Conservation (phyloP, 2,329 filamentous ascomycete genomes). For the Teratosphaeria epicoccoides region DNA sequence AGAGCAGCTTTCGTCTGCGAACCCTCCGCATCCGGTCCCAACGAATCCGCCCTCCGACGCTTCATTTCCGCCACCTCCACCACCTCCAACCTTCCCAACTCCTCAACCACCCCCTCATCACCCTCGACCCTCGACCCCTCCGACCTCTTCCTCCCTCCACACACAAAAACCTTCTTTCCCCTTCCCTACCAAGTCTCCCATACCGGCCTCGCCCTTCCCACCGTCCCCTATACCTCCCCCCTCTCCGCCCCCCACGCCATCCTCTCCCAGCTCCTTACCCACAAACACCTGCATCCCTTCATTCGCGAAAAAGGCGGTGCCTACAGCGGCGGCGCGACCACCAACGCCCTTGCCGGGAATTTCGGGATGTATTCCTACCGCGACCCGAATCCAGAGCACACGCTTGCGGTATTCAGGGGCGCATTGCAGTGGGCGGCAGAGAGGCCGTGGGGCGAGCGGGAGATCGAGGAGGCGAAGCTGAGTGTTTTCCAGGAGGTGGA, state of each 20-base stretch:
- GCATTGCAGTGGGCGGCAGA: conserved; percentile 76
- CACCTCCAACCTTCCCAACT: background rate
- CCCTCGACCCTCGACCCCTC: conserved; percentile 13
- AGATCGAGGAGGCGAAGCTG: conserved; percentile 92
- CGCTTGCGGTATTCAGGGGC: conserved; percentile 70
- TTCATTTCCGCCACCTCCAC: conserved; percentile 47
- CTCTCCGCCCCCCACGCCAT: conserved; percentile 71
- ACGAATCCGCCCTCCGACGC: conserved; percentile 57
- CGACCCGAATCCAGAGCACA: conserved; percentile 88
- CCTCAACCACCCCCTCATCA: background rate
- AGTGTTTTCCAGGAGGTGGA: conserved; percentile 88
- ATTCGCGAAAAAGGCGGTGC: conserved; percentile 96
- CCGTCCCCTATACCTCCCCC: conserved; percentile 68
- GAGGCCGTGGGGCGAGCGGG: conserved; percentile 67
- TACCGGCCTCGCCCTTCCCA: conserved; percentile 69
- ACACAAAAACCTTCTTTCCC: conserved; percentile 72
- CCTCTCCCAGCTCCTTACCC: conserved; percentile 81
- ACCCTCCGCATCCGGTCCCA: conserved; percentile 56
- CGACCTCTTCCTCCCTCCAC: conserved; percentile 6
- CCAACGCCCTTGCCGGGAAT: conserved; percentile 65
- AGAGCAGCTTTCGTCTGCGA: conserved; percentile 83
- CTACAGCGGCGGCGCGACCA: conserved; percentile 85
- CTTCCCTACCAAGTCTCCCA: conserved; percentile 97
- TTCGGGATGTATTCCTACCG: conserved; percentile 97
- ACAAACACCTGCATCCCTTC: conserved; percentile 94